These are phyloP conservation scores for Cladophialophora yegresii DNA, from an alignment of 2,329 filamentous ascomycete species.

Conservation along the genomic window DNA sequence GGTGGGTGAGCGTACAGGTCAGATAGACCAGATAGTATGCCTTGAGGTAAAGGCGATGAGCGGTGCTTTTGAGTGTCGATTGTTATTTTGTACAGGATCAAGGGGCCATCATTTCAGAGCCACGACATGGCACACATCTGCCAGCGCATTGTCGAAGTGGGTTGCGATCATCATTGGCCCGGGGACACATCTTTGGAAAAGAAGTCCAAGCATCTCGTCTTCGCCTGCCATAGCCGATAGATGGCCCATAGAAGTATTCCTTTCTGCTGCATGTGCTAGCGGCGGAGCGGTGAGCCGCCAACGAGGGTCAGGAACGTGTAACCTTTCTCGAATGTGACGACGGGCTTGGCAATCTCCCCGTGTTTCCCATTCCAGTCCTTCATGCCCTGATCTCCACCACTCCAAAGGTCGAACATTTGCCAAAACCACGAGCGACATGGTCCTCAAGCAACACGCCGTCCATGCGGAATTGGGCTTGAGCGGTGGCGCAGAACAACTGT, in stretches of 20 bases:
- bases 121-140: background rate
- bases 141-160: background rate
- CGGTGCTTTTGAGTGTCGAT: background rate
- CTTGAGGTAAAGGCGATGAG: background rate
- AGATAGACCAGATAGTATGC: background rate
- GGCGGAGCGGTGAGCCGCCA: background rate
- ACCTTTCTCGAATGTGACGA: background rate
- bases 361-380: background rate
- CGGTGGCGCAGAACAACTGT: background rate
- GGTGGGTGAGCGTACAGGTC: background rate
- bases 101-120: background rate
- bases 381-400: background rate
- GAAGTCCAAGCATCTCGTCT: background rate
- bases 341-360: background rate
- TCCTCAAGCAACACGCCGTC: too few relatives aligned
- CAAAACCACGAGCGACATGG: background rate
- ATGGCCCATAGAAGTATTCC: background rate
- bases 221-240: background rate
- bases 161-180: background rate
- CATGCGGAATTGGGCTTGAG: background rate
- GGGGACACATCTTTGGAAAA: background rate
- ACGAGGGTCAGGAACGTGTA: background rate
- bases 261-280: background rate
- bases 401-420: background rate
- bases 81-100: background rate